Base-by-base conservation (phyloP, 129 eudicot species). In the Heracleum sosnowskyi region DNA sequence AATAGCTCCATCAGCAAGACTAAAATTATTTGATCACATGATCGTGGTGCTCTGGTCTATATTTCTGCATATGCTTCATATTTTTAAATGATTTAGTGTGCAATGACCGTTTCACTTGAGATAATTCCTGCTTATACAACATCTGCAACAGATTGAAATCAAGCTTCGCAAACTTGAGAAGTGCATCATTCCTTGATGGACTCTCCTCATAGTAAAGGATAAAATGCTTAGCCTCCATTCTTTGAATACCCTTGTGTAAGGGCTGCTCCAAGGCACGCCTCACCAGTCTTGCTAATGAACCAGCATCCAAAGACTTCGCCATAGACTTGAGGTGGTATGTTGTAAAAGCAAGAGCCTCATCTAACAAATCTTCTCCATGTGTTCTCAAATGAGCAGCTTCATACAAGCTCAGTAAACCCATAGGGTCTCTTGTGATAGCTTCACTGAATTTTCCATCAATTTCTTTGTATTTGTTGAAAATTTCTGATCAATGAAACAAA, bases 41-140 rank as follows among this genome's bases (percentile, higher is more conserved):
- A 40, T 40, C 39, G n/a, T n/a, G n/a, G n/a, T n/a, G n/a, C n/a
- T n/a, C n/a, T n/a, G n/a, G n/a, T n/a, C n/a, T n/a, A n/a, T n/a
- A n/a, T n/a, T n/a, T n/a, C n/a, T n/a, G n/a, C n/a, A n/a, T n/a
- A n/a, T n/a, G n/a, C n/a, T n/a, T n/a, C n/a, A n/a, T n/a, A n/a
- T n/a, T n/a, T n/a, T n/a, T n/a, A n/a, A n/a, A n/a, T n/a, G n/a
- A n/a, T n/a, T n/a, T n/a, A n/a, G n/a, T 53, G 64, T 63, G 24
- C 7, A 9, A 16, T 63, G 70, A 77, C 86, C 79, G 74, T 20
- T 57, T 13, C 69, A 46, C 20, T 46, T 46, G 53, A 15, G 53
- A 49, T 18, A 49, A 81, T 79, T 84, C 87, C 39, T 84, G 31
- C 71, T 80, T 76, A 45, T 84, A 73, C 45, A 80, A 37, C 64